These are phyloP conservation scores for Boletus vinaceobasis DNA, from an alignment of 768 basidiomycete genomes.

Conservation along the genomic window DNA sequence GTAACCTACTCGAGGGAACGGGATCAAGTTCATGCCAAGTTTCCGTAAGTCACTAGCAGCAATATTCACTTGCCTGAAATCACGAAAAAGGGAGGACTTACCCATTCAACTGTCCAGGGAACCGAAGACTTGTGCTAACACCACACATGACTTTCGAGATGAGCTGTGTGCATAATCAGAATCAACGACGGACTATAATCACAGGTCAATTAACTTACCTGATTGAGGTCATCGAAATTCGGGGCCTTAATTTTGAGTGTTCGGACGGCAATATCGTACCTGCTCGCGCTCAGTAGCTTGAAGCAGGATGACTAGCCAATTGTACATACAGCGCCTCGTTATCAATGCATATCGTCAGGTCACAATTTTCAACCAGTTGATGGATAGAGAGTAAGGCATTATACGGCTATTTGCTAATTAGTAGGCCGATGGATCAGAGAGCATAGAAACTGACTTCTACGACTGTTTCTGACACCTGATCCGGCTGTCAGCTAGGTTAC, in stretches of 20 bases:
- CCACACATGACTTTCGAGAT: conserved; percentile 93
- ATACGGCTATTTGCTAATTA: conserved; percentile 54
- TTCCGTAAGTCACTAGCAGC: conserved; percentile 72
- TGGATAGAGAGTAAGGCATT: conserved; percentile 82
- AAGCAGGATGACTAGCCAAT: not conserved
- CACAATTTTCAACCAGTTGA: conserved; percentile 86
- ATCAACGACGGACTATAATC: not conserved
- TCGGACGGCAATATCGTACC: conserved; percentile 68
- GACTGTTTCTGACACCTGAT: conserved; percentile 45
- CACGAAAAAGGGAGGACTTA: conserved; percentile 28
- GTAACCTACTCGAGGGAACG: conserved; percentile 82
- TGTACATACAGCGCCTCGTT: conserved; percentile 74
- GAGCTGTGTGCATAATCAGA: conserved; percentile 38
- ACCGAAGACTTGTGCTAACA: conserved; percentile 85
- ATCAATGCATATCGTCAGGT: conserved; percentile 80
- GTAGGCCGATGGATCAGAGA: not conserved
- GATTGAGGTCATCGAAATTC: conserved; percentile 64
- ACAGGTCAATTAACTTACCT: conserved; percentile 37
- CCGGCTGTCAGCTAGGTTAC: conserved; percentile 9
- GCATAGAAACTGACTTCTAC: conserved; percentile 42
- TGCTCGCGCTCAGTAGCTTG: conserved; percentile 23
- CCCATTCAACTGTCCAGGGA: conserved; percentile 94
- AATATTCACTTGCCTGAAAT: conserved; percentile 3
- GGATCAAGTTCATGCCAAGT: conserved; percentile 90
- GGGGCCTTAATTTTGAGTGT: conserved; percentile 66